phyloP scores from a whole-genome alignment of 768 basidiomycete species.

The Gymnopilus dilepis region DNA sequence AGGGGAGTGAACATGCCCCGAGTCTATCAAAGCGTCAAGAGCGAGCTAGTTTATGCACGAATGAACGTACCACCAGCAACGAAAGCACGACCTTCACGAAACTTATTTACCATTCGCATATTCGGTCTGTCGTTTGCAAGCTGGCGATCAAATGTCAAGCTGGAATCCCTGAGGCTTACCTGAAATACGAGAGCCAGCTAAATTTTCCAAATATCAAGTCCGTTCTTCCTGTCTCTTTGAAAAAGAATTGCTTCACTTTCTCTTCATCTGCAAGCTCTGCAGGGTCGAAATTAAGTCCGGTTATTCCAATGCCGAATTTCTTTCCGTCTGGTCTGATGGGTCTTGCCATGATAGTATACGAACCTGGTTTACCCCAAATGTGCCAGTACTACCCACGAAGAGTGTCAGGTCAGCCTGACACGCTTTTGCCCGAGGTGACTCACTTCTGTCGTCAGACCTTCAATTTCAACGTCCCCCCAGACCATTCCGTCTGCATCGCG shows the following conservation, averaged over 20 bases:
- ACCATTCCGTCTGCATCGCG: constrained; percentile 2
- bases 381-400: no score
- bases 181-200: constrained; percentile 3
- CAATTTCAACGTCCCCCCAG: constrained; percentile 4
- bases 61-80: neutral
- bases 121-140: neutral
- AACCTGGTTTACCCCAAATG: constrained; percentile 2
- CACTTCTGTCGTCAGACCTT: neutral
- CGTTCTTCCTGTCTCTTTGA: neutral
- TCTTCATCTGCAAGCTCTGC: neutral
- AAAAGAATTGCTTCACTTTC: neutral
- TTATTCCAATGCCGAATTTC: neutral
- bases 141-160: neutral
- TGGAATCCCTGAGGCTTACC: neutral
- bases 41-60: neutral
- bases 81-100: neutral
- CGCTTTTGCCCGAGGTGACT: no score
- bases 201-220: neutral
- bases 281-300: neutral
- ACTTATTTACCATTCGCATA: constrained; percentile 4
- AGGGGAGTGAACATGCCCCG: constrained; percentile 1
- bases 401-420: no score
- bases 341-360: neutral
- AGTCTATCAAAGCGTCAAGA: neutral
- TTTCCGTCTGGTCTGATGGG: neutral